Percentiles rank a stretch among this genome's conserved stretches.
These are phyloP conservation scores for Graphium sp. DNA, from an alignment of 2,329 filamentous ascomycete genomes.

Conservation along the genomic window DNA sequence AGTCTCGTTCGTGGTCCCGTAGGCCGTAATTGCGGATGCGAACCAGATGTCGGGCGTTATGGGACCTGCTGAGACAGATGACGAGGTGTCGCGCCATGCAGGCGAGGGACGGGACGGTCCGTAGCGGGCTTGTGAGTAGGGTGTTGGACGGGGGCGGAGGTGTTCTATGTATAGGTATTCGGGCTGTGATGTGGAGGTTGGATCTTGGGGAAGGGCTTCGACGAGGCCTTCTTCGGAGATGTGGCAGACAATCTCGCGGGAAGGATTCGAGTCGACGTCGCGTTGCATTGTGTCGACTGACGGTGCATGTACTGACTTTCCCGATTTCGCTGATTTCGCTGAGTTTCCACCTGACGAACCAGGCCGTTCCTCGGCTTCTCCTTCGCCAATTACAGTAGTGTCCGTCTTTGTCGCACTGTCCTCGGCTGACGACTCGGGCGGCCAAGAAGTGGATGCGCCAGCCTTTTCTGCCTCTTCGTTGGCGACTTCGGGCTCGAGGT, in stretches of 20 bases:
- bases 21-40: slow-evolving; percentile 35
- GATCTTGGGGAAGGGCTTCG: slow-evolving; percentile 22
- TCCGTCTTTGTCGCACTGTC: slow-evolving; percentile 2
- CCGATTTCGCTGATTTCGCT: background rate
- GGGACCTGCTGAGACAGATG: too few species aligned
- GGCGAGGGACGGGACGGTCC: too few species aligned
- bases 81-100: too few species aligned
- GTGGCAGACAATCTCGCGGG: slow-evolving; percentile 25
- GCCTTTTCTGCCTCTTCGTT: too few species aligned
- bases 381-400: background rate
- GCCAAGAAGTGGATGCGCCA: background rate
- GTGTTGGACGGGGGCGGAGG: slow-evolving; percentile 21
- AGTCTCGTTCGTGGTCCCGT: slow-evolving; percentile 33
- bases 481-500: slow-evolving; percentile 2
- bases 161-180: slow-evolving; percentile 29
- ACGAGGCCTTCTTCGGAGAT: slow-evolving; percentile 28
- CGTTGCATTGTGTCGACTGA: slow-evolving; percentile 18
- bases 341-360: too few species aligned
- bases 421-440: background rate
- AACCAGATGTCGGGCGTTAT: slow-evolving; percentile 37
- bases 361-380: background rate
- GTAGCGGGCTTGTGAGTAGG: too few species aligned
- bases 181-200: slow-evolving; percentile 10
- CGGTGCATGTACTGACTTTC: background rate
- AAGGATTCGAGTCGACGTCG: slow-evolving; percentile 11